Base-by-base conservation (phyloP, 192 early-diverging fungal genomes). In the Geranomyces variabilis region DNA sequence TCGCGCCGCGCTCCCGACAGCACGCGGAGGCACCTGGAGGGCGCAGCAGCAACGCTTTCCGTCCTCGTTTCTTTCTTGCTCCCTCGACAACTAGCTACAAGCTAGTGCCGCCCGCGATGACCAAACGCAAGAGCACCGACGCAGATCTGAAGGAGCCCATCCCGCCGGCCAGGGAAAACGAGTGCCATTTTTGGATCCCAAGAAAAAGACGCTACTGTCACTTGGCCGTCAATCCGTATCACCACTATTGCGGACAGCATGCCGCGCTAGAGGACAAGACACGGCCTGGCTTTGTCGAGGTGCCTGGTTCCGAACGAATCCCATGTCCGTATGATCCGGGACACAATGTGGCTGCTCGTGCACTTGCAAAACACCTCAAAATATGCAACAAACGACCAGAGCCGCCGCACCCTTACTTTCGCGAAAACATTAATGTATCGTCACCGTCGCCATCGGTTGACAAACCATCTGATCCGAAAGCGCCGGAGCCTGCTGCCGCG, bases 211-310 rank as follows among this genome's bases (percentile, higher is more conserved):
- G 87, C 47, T 93, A 89, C 72, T 93, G 92, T 53, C 75, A 82
- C 29, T 64, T 93, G 47, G 76, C 70, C 21, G 71, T 88, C n/a
- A 87, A 82, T 63, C 67, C 66, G 7, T 79, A 73, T 0, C 79
- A 77, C 62, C 82, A 82, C 41, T 92, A 83, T 69, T 93, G 92
- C 67, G 89, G 90, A 17, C 90, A 93, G 64, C 92, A 93, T 73
- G 77, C 86, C 28, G 79, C 72, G 31, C 62, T 75, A 10, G 81
- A 71, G 22, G 66, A 62, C 28, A 48, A 58, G 15, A 60, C 66
- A 26, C 56, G 67, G 24, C 29, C 84, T 28, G 79, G 73, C 36
- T 67, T 72, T 15, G 78, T 48, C 14, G 60, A 51, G 29, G 45
- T 49, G n/a, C 45, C 63, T 29, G 62, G 69, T 26, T 41, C 66